A percentile compares a stretch with the other conserved stretches of the same genome.
Conservation (phyloP, 805 yeast species). For the Debaryomyces tyrocola region DNA sequence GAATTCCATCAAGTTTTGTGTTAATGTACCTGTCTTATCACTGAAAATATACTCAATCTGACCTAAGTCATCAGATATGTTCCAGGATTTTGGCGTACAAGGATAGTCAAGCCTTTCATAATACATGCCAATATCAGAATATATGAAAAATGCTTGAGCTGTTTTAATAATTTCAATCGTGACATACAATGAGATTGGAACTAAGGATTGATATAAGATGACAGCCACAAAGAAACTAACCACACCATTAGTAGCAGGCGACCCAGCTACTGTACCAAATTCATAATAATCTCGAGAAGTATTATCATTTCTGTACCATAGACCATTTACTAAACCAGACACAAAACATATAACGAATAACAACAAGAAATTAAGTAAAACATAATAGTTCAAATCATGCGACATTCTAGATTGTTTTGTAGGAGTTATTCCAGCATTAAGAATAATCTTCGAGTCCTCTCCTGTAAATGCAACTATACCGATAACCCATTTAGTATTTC, state of each 20-base stretch:
- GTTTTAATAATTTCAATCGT: conserved; percentile 82
- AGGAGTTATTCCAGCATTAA: conserved; percentile 78
- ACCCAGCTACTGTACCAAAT: conserved; percentile 65
- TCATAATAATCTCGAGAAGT: conserved; percentile 67
- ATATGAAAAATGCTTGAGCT: conserved; percentile 77
- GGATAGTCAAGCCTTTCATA: conserved; percentile 71
- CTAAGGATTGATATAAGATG: conserved; percentile 74
- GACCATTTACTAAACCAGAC: conserved; percentile 71
- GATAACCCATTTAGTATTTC: conserved; percentile 82
- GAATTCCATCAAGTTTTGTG: conserved; percentile 85
- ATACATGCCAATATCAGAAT: conserved; percentile 72
- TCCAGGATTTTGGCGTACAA: conserved; percentile 84
- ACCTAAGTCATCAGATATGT: conserved; percentile 81
- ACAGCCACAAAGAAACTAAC: conserved; percentile 74
- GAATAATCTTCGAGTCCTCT: conserved; percentile 75
- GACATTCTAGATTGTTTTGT: conserved; percentile 74
- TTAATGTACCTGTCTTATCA: conserved; percentile 82
- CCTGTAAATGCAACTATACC: conserved; percentile 80
- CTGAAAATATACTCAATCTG: conserved; percentile 83
- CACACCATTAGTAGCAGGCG: conserved; percentile 67
- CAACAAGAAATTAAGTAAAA: conserved; percentile 61
- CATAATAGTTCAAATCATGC: conserved; percentile 69
- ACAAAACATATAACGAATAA: conserved; percentile 67
- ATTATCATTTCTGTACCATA: conserved; percentile 48
- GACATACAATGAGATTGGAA: conserved; percentile 80